Evolutionary conservation across 768 basidiomycete genomes (phyloP).

Genomic region (Mrakia hoshinonis): DNA sequence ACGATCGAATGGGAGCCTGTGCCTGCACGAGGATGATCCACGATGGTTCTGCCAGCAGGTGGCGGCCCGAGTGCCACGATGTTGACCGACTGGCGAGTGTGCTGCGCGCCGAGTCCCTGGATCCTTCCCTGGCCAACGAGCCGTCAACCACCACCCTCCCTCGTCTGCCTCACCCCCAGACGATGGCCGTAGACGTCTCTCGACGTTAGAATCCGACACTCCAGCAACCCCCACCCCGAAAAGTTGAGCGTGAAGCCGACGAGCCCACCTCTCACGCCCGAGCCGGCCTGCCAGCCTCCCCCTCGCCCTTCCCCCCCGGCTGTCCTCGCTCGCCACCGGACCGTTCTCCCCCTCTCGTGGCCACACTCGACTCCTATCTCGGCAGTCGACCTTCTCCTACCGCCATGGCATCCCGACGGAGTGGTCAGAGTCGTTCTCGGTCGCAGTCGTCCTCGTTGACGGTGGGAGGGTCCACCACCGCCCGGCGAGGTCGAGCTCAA

Average conservation of each 20-base stretch:
- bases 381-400: background rate
- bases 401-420: background rate
- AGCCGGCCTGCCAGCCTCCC: background rate
- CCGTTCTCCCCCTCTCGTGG: background rate
- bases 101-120: background rate
- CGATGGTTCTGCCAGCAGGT: too few species aligned
- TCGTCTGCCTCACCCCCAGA: background rate
- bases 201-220: background rate
- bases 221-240: background rate
- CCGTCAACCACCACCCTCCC: background rate
- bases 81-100: too few species aligned
- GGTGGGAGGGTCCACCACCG: background rate
- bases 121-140: background rate
- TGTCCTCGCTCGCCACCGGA: background rate
- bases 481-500: background rate
- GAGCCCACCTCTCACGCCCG: background rate
- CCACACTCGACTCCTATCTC: background rate
- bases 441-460: background rate
- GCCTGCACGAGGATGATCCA: too few species aligned
- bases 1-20: too few species aligned
- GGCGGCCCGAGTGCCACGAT: too few species aligned
- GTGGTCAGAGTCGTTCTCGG: background rate
- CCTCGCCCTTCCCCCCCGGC: background rate
- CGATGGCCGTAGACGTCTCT: background rate
- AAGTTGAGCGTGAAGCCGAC: background rate